Evolutionary conservation across 768 basidiomycete genomes (phyloP).

Genomic region (Tephrocybe sp.): DNA sequence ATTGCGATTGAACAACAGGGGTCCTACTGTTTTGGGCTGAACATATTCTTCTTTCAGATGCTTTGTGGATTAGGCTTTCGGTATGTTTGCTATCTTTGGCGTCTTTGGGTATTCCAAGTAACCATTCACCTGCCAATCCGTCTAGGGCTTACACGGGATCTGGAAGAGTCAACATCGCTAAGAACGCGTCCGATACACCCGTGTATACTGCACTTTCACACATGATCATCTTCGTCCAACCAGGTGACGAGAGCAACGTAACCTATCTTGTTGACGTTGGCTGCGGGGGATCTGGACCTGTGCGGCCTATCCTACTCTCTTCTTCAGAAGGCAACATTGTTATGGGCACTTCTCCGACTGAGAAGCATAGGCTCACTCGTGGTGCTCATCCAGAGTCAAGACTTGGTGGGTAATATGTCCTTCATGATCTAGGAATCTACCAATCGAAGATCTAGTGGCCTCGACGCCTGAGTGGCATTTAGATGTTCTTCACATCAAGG

Average conservation of each 20-base stretch:
- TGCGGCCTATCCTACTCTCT: slow-evolving; percentile 11
- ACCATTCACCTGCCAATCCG: neutral
- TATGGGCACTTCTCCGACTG: slow-evolving; percentile 11
- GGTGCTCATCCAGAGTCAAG: slow-evolving; percentile 9
- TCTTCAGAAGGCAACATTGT: slow-evolving; percentile 9
- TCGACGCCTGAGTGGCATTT: slow-evolving; percentile 7
- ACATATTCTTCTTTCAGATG: slow-evolving; percentile 11
- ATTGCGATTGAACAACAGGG: slow-evolving; percentile 11
- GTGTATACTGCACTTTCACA: slow-evolving; percentile 5
- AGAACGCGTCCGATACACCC: slow-evolving; percentile 6
- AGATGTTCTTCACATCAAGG: slow-evolving; percentile 11
- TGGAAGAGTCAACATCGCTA: slow-evolving; percentile 6
- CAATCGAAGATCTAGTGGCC: neutral
- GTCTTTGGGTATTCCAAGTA: neutral
- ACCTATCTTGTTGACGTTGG: slow-evolving; percentile 15
- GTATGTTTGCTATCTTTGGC: slow-evolving; percentile 1
- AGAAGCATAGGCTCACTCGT: slow-evolving; percentile 10
- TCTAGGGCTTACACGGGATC: slow-evolving; percentile 11
- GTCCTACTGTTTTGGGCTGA: slow-evolving; percentile 11
- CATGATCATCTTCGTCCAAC: slow-evolving; percentile 15
- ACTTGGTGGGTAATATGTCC: neutral
- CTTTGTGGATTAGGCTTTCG: slow-evolving; percentile 14
- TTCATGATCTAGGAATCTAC: neutral
- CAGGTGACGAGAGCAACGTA: slow-evolving; percentile 9
- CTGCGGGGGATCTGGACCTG: slow-evolving; percentile 12